A percentile compares a stretch with the other conserved stretches of the same genome.
Evolutionary conservation across 2,329 filamentous ascomycete species (phyloP).

Genomic region (Fusarium sulawesiense): DNA sequence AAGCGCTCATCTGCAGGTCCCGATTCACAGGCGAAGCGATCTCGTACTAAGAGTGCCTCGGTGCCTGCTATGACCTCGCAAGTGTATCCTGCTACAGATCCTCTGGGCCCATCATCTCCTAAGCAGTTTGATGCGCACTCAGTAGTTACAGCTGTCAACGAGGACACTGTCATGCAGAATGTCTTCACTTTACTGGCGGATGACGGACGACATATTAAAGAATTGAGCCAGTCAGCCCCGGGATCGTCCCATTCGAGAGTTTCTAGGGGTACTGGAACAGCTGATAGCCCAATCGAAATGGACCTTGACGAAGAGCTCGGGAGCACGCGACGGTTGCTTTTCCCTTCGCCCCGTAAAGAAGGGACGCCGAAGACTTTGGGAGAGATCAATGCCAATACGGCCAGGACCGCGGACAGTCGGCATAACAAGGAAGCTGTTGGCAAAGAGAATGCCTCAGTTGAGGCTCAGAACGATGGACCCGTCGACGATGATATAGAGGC

Average conservation of each 20-base stretch:
- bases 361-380: constrained; percentile 71
- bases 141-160: constrained; percentile 30
- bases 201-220: constrained; percentile 19
- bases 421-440: constrained; percentile 52
- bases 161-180: constrained; percentile 11
- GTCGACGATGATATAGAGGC: constrained; percentile 67
- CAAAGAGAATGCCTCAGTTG: constrained; percentile 64
- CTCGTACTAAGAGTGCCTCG: constrained; percentile 60
- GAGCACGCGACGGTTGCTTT: constrained; percentile 75
- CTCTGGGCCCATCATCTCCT: constrained; percentile 57
- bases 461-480: constrained; percentile 45
- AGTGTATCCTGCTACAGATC: constrained; percentile 65
- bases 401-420: constrained; percentile 56
- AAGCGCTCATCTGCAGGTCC: constrained; percentile 59
- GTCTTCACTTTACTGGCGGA: constrained; percentile 4
- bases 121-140: constrained; percentile 38
- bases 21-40: constrained; percentile 60
- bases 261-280: constrained; percentile 66
- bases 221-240: constrained; percentile 44
- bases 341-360: constrained; percentile 79
- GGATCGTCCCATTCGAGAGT: constrained; percentile 66
- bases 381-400: constrained; percentile 65
- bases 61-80: constrained; percentile 64
- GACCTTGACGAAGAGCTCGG: constrained; percentile 62
- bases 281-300: constrained; percentile 66